Conservation (phyloP, 768 basidiomycete genomes). For the Amanita rimosa region DNA sequence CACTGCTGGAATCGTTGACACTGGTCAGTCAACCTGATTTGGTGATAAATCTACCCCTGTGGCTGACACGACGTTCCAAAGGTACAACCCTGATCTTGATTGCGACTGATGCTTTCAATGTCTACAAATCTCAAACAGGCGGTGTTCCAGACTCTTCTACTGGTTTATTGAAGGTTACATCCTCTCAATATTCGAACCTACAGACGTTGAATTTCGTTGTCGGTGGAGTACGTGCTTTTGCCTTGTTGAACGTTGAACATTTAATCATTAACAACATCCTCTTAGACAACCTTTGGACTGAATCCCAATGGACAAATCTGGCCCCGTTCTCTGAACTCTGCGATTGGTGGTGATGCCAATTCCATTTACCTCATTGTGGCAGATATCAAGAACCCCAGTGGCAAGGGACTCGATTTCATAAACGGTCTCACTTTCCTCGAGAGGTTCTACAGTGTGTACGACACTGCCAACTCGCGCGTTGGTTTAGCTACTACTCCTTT, state of each 20-base stretch:
- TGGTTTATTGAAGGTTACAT: constrained; percentile 43
- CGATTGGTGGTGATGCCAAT: constrained; percentile 38
- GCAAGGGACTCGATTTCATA: constrained; percentile 58
- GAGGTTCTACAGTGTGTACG: constrained; percentile 62
- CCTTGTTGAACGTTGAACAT: constrained; percentile 17
- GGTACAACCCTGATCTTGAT: constrained; percentile 43
- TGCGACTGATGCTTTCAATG: constrained; percentile 31
- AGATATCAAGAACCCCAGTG: constrained; percentile 38
- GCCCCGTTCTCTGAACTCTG: constrained; percentile 46
- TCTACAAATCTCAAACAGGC: constrained; percentile 34
- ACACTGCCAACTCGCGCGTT: constrained; percentile 45
- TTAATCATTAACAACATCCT: constrained; percentile 12
- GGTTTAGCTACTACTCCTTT: constrained; percentile 49
- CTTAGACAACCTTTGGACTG: constrained; percentile 39
- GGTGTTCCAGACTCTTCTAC: constrained; percentile 24
- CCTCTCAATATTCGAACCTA: constrained; percentile 36
- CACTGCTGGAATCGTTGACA: constrained; percentile 51
- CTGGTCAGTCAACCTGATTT: constrained; percentile 20
- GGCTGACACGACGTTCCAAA: constrained; percentile 2
- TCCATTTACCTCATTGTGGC: constrained; percentile 45
- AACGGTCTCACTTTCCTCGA: constrained; percentile 28
- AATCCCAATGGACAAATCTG: constrained; percentile 61
- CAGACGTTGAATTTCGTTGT: constrained; percentile 47
- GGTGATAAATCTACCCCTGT: no score
- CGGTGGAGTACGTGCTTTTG: constrained; percentile 25